Percentiles rank a stretch among this genome's conserved stretches.
phyloP scores from a whole-genome alignment of 2,329 filamentous ascomycete species.

The Microcyclospora tardicrescens region DNA sequence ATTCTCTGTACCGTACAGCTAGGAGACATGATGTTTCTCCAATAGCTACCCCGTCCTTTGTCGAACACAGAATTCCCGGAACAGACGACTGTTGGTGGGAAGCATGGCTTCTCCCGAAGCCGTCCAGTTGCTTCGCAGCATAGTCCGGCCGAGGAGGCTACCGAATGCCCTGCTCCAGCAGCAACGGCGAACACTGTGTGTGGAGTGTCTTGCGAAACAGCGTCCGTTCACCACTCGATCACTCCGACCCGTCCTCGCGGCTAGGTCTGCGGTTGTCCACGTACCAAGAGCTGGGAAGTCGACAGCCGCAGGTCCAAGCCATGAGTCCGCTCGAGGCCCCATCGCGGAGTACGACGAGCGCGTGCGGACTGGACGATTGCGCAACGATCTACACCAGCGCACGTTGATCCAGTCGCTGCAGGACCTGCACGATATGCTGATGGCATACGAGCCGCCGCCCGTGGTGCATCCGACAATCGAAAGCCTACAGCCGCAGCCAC shows the following conservation, averaged over 20 bases:
- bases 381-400: constrained; percentile 85
- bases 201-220: constrained; percentile 11
- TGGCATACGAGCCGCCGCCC: constrained; percentile 56
- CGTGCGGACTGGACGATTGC: constrained; percentile 58
- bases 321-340: constrained; percentile 44
- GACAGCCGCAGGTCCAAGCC: constrained; percentile 19
- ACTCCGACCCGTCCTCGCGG: not conserved
- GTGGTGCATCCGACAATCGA: constrained; percentile 69
- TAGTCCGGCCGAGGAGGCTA: constrained; percentile 7
- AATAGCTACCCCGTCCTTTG: no score
- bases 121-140: constrained; percentile 11
- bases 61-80: no score
- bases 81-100: no score
- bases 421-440: constrained; percentile 72
- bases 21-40: no score
- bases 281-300: constrained; percentile 7
- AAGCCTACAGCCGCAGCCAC: constrained; percentile 44
- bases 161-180: constrained; percentile 4
- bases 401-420: constrained; percentile 82
- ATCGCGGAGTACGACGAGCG: constrained; percentile 78
- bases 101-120: constrained; percentile 15
- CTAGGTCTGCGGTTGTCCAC: not conserved
- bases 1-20: no score
- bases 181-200: constrained; percentile 14
- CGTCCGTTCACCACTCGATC: constrained; percentile 1